phyloP scores from a whole-genome alignment of 2,329 filamentous ascomycete species.

The Xylaria sp. region DNA sequence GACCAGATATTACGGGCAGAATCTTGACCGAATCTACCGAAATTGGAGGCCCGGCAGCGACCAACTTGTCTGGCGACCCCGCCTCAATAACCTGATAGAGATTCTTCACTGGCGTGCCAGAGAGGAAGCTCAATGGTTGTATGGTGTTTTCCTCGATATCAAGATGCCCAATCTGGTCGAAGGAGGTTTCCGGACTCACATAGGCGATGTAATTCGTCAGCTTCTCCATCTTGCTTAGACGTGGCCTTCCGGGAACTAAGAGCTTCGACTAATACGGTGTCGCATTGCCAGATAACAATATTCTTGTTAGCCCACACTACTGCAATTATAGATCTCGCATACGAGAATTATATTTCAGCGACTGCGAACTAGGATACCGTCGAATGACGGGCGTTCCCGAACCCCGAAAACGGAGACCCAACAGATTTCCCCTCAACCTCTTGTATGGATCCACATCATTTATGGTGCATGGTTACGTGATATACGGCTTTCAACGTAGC shows the following conservation, averaged over 20 bases:
- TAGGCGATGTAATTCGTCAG: conserved; percentile 36
- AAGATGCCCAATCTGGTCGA: conserved; percentile 32
- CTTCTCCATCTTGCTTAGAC: conserved; percentile 19
- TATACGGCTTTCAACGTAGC: neutral
- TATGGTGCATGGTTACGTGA: neutral
- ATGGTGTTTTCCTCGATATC: conserved; percentile 27
- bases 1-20: conserved; percentile 30
- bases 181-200: conserved; percentile 25
- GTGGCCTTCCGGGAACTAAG: neutral
- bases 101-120: conserved; percentile 31
- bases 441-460: conserved; percentile 17
- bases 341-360: neutral
- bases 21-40: conserved; percentile 16
- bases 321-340: neutral
- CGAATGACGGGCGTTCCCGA: conserved; percentile 20
- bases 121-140: conserved; percentile 30
- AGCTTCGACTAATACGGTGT: neutral
- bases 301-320: neutral
- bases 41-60: conserved; percentile 15
- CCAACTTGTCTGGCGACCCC: conserved; percentile 17
- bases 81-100: conserved; percentile 37
- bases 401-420: conserved; percentile 24
- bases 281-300: neutral
- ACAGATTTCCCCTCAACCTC: conserved; percentile 12
- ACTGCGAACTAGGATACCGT: neutral